These are phyloP conservation scores for Fusarium sp. DNA, from an alignment of 2,329 filamentous ascomycete genomes.

Conservation along the genomic window DNA sequence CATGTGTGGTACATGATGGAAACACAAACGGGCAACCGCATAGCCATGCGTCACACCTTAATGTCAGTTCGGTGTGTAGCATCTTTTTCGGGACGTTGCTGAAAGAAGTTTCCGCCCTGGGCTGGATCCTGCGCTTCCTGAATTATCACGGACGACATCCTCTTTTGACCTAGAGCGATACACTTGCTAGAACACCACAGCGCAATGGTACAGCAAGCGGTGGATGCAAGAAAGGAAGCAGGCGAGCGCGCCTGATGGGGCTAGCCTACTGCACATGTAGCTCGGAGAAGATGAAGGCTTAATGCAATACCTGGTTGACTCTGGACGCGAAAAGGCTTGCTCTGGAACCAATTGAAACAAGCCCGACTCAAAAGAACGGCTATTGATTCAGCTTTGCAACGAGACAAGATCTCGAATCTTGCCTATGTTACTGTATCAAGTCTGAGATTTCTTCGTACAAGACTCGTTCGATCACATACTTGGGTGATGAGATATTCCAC, in stretches of 20 bases:
- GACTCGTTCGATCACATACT: neutral
- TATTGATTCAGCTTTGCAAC: conserved; percentile 7
- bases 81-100: conserved; percentile 41
- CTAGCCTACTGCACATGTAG: conserved; percentile 18
- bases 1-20: conserved; percentile 18
- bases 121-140: conserved; percentile 26
- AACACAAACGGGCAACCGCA: conserved; percentile 32
- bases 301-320: conserved; percentile 22
- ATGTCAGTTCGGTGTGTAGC: conserved; percentile 45
- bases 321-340: conserved; percentile 30
- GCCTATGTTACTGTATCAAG: conserved; percentile 4
- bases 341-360: conserved; percentile 39
- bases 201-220: conserved; percentile 11
- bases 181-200: conserved; percentile 21
- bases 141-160: conserved; percentile 18
- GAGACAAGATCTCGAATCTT: conserved; percentile 28
- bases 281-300: conserved; percentile 2
- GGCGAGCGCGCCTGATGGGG: conserved; percentile 26
- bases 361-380: conserved; percentile 35
- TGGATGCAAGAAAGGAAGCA: conserved; percentile 11
- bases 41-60: conserved; percentile 35
- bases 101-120: conserved; percentile 43
- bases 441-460: conserved; percentile 9
- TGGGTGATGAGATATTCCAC: conserved; percentile 4
- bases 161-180: conserved; percentile 14